These are phyloP conservation scores for Linanthus parryae DNA, from an alignment of 148 eudicot species.

Conservation along the genomic window DNA sequence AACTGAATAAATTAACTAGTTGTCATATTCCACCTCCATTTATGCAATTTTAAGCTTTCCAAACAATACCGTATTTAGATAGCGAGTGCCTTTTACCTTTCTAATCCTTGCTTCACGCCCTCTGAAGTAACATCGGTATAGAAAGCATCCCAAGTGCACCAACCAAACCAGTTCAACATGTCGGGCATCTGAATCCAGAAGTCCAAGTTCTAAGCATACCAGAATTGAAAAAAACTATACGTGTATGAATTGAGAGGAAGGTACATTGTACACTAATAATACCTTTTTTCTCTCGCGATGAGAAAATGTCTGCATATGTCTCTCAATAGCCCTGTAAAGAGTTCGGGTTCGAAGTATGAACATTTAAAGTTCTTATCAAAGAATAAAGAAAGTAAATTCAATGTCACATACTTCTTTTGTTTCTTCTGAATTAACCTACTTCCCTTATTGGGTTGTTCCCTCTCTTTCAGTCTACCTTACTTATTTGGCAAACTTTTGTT, in stretches of 20 bases:
- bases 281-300: constrained; percentile 91
- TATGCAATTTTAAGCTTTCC: too few species aligned
- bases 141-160: constrained; percentile 99
- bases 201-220: background rate
- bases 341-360: background rate
- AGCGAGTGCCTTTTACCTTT: too few species aligned
- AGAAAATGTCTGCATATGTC: constrained; percentile 68
- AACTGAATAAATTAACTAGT: constrained; percentile 28
- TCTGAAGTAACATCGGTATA: constrained; percentile 69
- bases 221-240: background rate
- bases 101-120: constrained; percentile 65
- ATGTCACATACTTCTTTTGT: too few species aligned
- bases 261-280: too few species aligned
- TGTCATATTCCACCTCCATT: background rate
- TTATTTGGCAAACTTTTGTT: too few species aligned
- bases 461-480: too few species aligned
- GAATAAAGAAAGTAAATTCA: too few species aligned
- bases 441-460: too few species aligned
- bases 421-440: too few species aligned
- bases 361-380: too few species aligned
- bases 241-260: too few species aligned
- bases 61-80: too few species aligned
- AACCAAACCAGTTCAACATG: constrained; percentile 86
- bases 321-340: constrained; percentile 61
- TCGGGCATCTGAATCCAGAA: constrained; percentile 63